phyloP scores from a whole-genome alignment of 352 stramenopile genomes.

The Globisporangium recalcitrans region DNA sequence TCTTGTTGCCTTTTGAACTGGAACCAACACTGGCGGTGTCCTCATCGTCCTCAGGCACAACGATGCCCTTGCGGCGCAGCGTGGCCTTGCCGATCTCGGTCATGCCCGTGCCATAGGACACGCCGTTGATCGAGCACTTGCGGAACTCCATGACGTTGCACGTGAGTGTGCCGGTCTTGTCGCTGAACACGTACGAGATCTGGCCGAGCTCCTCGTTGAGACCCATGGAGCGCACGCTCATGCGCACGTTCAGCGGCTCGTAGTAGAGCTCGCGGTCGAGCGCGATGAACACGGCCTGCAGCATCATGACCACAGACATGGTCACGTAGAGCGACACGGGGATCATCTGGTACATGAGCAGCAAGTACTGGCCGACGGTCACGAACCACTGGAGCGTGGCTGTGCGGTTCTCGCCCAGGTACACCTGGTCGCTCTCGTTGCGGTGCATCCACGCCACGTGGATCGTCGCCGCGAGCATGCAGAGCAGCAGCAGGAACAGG shows the following conservation, averaged over 20 bases:
- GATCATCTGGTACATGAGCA: conserved; percentile 96
- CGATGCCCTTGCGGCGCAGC: conserved; percentile 55
- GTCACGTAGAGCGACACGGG: conserved; percentile 97
- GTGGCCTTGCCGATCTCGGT: conserved; percentile 79
- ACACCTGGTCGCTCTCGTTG: conserved; percentile 44
- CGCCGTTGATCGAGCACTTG: conserved; percentile 90
- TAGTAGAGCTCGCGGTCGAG: conserved; percentile 91
- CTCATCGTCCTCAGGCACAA: conserved; percentile 36
- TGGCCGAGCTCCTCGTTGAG: conserved; percentile 91
- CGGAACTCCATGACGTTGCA: conserved; percentile 95
- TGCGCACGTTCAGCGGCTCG: conserved; percentile 83
- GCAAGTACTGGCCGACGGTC: conserved; percentile 89
- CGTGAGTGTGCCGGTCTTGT: conserved; percentile 93
- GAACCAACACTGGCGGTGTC: no score
- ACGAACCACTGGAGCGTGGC: conserved; percentile 67
- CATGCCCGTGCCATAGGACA: conserved; percentile 86
- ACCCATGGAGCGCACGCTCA: conserved; percentile 76
- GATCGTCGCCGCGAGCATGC: conserved; percentile 43
- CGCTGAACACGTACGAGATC: conserved; percentile 90
- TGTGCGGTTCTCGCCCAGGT: conserved; percentile 39
- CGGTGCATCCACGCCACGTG: conserved; percentile 58
- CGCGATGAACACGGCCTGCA: conserved; percentile 92
- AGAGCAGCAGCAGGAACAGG: conserved; percentile 56
- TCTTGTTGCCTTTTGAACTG: no score
- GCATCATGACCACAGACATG: conserved; percentile 94